Conservation (phyloP, 352 stramenopile genomes). For the Phytophthora litchii region DNA sequence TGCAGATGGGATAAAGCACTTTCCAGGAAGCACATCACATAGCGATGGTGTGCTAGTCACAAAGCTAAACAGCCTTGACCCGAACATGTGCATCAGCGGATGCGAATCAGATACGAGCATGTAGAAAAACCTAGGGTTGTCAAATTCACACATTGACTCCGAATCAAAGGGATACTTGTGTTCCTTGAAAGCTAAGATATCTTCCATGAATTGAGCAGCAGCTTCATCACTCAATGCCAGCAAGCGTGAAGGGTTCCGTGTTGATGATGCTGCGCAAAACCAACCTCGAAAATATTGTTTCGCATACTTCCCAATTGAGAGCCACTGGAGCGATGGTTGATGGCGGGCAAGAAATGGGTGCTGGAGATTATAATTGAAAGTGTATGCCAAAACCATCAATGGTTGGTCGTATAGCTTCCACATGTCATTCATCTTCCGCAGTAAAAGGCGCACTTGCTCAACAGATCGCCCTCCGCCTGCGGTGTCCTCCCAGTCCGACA, state of each 20-base stretch:
- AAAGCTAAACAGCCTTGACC: slow-evolving; percentile 75
- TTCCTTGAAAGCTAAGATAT: slow-evolving; percentile 77
- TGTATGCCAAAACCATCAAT: slow-evolving; percentile 74
- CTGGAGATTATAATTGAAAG: slow-evolving; percentile 76
- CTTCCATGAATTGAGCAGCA: slow-evolving; percentile 70
- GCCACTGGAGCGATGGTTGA: slow-evolving; percentile 67
- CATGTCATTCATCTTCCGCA: slow-evolving; percentile 65
- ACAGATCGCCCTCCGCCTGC: slow-evolving; percentile 47
- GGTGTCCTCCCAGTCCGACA: slow-evolving; percentile 76
- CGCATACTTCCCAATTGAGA: slow-evolving; percentile 75
- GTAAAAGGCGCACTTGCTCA: slow-evolving; percentile 63
- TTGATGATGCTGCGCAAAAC: slow-evolving; percentile 57
- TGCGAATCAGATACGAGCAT: slow-evolving; percentile 79
- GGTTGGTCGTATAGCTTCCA: slow-evolving; percentile 83
- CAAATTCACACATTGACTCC: slow-evolving; percentile 76
- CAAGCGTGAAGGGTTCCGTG: slow-evolving; percentile 32
- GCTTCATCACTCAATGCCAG: slow-evolving; percentile 57
- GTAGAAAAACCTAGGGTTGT: slow-evolving; percentile 78
- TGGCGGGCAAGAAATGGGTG: slow-evolving; percentile 50
- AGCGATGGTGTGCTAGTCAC: slow-evolving; percentile 59
- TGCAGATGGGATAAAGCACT: slow-evolving; percentile 61
- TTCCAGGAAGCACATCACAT: slow-evolving; percentile 43
- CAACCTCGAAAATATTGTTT: slow-evolving; percentile 79
- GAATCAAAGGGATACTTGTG: slow-evolving; percentile 78
- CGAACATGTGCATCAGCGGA: slow-evolving; percentile 78